These are phyloP conservation scores for Globisporangium sylvaticum DNA, from an alignment of 352 stramenopile genomes.

Conservation along the genomic window DNA sequence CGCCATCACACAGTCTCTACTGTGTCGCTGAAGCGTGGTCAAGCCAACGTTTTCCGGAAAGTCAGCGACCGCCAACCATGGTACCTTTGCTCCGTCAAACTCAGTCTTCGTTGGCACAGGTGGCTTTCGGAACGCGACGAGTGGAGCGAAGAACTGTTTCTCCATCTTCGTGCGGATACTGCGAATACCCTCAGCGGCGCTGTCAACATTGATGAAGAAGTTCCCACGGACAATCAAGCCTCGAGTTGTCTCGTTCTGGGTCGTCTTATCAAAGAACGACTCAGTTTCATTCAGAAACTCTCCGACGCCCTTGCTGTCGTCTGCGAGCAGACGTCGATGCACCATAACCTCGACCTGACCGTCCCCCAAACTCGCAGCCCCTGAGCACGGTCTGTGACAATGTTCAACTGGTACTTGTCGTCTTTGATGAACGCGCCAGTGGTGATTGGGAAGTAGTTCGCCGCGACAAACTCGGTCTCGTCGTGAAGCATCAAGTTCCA, in stretches of 20 bases:
- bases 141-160: slow-evolving; percentile 56
- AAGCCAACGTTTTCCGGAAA: slow-evolving; percentile 93
- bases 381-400: slow-evolving; percentile 92
- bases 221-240: slow-evolving; percentile 66
- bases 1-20: slow-evolving; percentile 78
- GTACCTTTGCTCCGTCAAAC: slow-evolving; percentile 43
- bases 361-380: slow-evolving; percentile 89
- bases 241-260: slow-evolving; percentile 55
- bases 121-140: slow-evolving; percentile 51
- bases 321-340: slow-evolving; percentile 89
- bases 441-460: slow-evolving; percentile 98
- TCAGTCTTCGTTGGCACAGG: slow-evolving; percentile 17
- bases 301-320: slow-evolving; percentile 92
- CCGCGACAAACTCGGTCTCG: slow-evolving; percentile 90
- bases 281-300: slow-evolving; percentile 93
- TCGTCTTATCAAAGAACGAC: slow-evolving; percentile 58
- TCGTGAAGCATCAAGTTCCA: slow-evolving; percentile 88
- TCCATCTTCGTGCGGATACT: slow-evolving; percentile 64
- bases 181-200: slow-evolving; percentile 46
- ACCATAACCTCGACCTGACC: slow-evolving; percentile 96
- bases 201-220: slow-evolving; percentile 69
- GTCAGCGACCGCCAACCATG: slow-evolving; percentile 51
- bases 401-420: slow-evolving; percentile 69
- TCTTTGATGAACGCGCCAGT: slow-evolving; percentile 93
- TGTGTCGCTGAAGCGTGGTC: slow-evolving; percentile 84